These are phyloP conservation scores for Aaosphaeria pasadenensis DNA, from an alignment of 2,329 filamentous ascomycete genomes.

Conservation along the genomic window DNA sequence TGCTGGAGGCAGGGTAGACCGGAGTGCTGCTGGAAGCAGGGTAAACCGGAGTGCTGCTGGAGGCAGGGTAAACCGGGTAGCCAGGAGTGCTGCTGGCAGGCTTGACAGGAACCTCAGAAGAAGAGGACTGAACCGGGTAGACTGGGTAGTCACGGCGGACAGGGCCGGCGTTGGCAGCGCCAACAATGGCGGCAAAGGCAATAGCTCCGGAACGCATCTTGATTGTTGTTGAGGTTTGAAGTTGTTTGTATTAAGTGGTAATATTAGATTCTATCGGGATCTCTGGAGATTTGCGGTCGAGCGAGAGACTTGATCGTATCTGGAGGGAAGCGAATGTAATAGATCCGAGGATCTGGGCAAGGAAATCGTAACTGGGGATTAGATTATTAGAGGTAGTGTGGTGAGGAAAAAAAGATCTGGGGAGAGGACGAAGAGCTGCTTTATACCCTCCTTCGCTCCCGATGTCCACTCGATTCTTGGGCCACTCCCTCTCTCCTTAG, in stretches of 20 bases:
- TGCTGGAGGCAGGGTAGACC: not conserved
- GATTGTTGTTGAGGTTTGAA: constrained; percentile 5
- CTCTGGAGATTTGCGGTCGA: constrained; percentile 18
- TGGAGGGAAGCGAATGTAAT: constrained; percentile 24
- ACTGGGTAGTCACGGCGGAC: constrained; percentile 11
- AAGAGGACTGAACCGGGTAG: constrained; percentile 10
- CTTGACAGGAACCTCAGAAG: not conserved
- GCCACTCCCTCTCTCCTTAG: no score
- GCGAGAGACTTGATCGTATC: constrained; percentile 11
- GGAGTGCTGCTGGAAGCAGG: no score
- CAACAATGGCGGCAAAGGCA: constrained; percentile 27
- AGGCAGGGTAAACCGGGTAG: not conserved
- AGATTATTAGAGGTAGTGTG: constrained; percentile 3
- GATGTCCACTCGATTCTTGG: constrained; percentile 15
- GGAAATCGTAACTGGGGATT: constrained; percentile 7
- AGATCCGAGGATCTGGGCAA: constrained; percentile 16
- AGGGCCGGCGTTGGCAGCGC: constrained; percentile 27
- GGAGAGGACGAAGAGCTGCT: constrained; percentile 12
- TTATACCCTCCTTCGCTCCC: constrained; percentile 20
- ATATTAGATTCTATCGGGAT: constrained; percentile 23
- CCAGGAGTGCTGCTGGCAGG: not conserved
- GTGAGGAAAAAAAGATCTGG: not conserved
- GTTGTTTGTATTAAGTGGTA: constrained; percentile 2
- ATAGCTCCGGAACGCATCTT: constrained; percentile 33
- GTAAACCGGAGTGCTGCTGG: not conserved